These are phyloP conservation scores for Hypoxylon sp. DNA, from an alignment of 2,329 filamentous ascomycete genomes.

Conservation along the genomic window DNA sequence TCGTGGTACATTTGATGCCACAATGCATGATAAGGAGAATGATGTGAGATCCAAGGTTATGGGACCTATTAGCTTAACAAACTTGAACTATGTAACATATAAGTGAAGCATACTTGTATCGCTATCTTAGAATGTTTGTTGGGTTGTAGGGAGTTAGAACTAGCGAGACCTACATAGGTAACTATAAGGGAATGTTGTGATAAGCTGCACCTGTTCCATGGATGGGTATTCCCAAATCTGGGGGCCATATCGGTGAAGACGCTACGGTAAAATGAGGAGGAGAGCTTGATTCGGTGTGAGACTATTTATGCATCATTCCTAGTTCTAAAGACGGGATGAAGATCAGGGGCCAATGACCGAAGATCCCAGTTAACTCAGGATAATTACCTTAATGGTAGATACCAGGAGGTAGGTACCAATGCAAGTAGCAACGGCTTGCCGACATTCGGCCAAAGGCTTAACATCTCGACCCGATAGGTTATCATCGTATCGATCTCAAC, in stretches of 20 bases:
- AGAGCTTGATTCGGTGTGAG: conserved; percentile 8
- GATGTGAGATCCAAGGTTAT: background rate
- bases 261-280: background rate
- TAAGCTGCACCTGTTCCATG: too few species aligned
- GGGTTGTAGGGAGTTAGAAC: background rate
- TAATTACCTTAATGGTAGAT: background rate
- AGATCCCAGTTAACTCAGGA: background rate
- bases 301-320: background rate
- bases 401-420: too few species aligned
- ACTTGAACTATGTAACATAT: background rate
- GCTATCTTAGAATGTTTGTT: background rate
- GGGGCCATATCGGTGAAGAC: background rate
- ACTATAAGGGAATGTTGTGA: background rate
- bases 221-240: background rate
- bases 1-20: background rate
- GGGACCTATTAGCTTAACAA: background rate
- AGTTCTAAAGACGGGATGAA: background rate
- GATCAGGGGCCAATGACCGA: background rate
- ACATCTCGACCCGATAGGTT: conserved; percentile 9
- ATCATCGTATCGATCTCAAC: conserved; percentile 15
- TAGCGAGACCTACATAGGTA: background rate
- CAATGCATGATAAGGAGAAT: background rate
- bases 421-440: conserved; percentile 7
- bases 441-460: conserved; percentile 5
- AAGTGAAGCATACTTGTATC: conserved; percentile 1